Evolutionary conservation across 371 early-diverging fungal species (phyloP).

Genomic region (Mucor circinelloides): DNA sequence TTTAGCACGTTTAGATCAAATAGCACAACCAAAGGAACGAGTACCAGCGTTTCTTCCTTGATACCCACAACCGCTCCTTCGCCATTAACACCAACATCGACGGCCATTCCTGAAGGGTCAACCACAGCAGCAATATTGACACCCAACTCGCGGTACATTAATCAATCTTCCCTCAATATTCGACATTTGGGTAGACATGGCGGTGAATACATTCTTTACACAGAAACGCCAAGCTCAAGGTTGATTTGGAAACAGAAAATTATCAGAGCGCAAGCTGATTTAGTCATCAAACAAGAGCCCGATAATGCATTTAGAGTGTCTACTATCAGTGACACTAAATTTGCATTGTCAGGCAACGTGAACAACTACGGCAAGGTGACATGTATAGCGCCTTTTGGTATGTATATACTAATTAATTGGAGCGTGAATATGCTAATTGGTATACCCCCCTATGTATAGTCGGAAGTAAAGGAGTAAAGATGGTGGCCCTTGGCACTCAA

Average conservation of each 20-base stretch:
- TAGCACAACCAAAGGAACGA: background rate
- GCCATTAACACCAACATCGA: background rate
- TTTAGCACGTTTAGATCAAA: conserved; percentile 11
- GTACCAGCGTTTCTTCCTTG: background rate
- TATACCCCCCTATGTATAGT: background rate
- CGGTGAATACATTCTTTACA: conserved; percentile 8
- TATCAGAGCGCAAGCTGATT: background rate
- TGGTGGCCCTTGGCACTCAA: conserved; percentile 81
- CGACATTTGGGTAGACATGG: conserved; percentile 11
- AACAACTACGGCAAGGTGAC: conserved; percentile 38
- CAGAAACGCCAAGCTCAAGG: conserved; percentile 7
- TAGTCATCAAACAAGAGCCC: background rate
- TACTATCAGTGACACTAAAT: conserved; percentile 2
- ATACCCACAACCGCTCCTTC: background rate
- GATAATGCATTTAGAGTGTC: background rate
- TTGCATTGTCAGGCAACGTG: background rate
- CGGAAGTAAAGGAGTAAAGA: conserved; percentile 10
- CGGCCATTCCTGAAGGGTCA: background rate
- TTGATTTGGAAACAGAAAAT: conserved; percentile 14
- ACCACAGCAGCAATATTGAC: background rate
- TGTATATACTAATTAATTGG: background rate
- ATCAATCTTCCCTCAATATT: conserved; percentile 8
- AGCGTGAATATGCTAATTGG: background rate
- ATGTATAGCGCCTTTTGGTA: conserved; percentile 58
- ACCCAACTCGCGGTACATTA: background rate